Percentiles rank a stretch among this genome's conserved stretches.
Conservation (phyloP, 371 early-diverging fungal genomes). For the Lichtheimia corymbifera region DNA sequence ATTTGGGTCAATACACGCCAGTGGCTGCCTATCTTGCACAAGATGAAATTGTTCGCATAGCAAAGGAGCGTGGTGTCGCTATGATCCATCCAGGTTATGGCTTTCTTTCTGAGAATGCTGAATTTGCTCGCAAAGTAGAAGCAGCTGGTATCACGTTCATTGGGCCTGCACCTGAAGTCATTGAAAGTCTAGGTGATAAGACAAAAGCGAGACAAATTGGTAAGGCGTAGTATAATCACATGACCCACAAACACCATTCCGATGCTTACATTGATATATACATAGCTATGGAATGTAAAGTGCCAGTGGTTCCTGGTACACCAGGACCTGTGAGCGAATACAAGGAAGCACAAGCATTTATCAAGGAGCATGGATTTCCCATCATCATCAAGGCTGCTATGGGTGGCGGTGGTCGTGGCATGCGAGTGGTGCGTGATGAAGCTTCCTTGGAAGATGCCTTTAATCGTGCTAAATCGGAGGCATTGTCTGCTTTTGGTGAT, state of each 20-base stretch:
- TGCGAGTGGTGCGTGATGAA: slow-evolving; percentile 86
- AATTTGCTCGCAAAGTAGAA: slow-evolving; percentile 86
- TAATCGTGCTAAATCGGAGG: slow-evolving; percentile 84
- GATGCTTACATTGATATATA: no score
- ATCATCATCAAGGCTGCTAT: slow-evolving; percentile 97
- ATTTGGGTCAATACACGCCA: slow-evolving; percentile 78
- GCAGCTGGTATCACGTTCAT: slow-evolving; percentile 91
- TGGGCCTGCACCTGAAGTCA: slow-evolving; percentile 85
- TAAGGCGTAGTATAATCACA: slow-evolving; percentile 19
- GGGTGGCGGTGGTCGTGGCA: slow-evolving; percentile 98
- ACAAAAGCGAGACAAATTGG: slow-evolving; percentile 89
- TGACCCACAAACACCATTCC: no score
- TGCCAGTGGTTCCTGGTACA: slow-evolving; percentile 88
- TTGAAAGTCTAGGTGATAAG: slow-evolving; percentile 92
- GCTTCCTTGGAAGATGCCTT: slow-evolving; percentile 72
- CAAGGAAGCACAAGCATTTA: slow-evolving; percentile 72
- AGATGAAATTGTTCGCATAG: slow-evolving; percentile 88
- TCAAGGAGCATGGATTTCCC: slow-evolving; percentile 84
- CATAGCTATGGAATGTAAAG: slow-evolving; percentile 74
- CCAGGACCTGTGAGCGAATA: slow-evolving; percentile 80
- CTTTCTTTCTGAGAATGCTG: slow-evolving; percentile 89
- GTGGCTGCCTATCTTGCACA: slow-evolving; percentile 94
- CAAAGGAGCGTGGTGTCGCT: slow-evolving; percentile 75
- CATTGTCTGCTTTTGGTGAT: slow-evolving; percentile 92
- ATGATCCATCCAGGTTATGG: slow-evolving; percentile 92